Conservation (phyloP, 2,329 filamentous ascomycete species). For the Stachybotrys echinatus region DNA sequence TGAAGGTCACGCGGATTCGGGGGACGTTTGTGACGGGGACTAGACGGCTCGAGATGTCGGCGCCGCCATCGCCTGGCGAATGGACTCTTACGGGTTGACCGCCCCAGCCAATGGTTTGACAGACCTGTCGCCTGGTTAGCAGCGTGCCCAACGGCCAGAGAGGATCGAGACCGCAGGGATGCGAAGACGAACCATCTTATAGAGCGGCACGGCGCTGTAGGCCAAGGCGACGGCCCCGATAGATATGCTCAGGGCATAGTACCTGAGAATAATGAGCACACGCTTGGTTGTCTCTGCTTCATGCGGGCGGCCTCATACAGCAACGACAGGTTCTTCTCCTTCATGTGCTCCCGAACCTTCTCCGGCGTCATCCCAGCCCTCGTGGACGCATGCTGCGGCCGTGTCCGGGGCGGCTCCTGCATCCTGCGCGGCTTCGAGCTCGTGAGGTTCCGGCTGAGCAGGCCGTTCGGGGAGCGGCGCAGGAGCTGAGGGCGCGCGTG, state of each 20-base stretch:
- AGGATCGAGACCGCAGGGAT: background rate
- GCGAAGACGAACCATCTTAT: slow-evolving; percentile 69
- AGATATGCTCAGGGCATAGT: slow-evolving; percentile 72
- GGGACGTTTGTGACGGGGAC: slow-evolving; percentile 74
- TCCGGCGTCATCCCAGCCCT: slow-evolving; percentile 44
- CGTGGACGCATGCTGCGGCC: slow-evolving; percentile 11
- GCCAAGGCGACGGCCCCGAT: slow-evolving; percentile 74
- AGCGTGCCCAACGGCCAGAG: background rate
- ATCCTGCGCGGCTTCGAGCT: slow-evolving; percentile 23
- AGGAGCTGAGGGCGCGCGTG: slow-evolving; percentile 26
- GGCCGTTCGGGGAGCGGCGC: slow-evolving; percentile 21
- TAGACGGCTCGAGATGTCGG: slow-evolving; percentile 70
- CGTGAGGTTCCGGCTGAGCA: slow-evolving; percentile 13
- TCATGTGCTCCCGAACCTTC: slow-evolving; percentile 58
- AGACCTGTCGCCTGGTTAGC: slow-evolving; percentile 51
- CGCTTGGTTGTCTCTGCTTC: background rate
- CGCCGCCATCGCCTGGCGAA: slow-evolving; percentile 42
- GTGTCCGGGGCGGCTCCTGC: slow-evolving; percentile 13
- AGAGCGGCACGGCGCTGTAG: slow-evolving; percentile 79
- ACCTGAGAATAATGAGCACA: slow-evolving; percentile 37
- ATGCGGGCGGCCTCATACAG: slow-evolving; percentile 20
- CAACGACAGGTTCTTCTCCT: slow-evolving; percentile 61
- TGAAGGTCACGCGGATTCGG: slow-evolving; percentile 92
- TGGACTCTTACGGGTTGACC: slow-evolving; percentile 87
- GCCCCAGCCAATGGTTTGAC: slow-evolving; percentile 83